Percentiles rank a stretch among this genome's conserved stretches.
Evolutionary conservation across 1,284 basidiomycete genomes (phyloP).

Genomic region (Ustilago loliicola): DNA sequence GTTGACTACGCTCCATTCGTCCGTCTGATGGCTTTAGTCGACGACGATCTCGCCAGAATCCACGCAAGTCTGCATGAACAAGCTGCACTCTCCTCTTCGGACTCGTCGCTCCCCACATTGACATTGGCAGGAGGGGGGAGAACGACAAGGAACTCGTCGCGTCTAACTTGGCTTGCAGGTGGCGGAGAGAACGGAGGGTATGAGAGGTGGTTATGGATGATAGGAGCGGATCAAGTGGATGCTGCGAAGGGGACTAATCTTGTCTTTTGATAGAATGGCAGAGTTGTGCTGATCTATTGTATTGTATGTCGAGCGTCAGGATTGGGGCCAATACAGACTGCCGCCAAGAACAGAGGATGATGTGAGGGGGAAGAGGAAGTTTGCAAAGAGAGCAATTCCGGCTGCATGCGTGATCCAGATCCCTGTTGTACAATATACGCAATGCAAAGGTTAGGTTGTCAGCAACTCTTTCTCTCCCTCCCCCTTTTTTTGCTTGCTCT

Average conservation of each 20-base stretch:
- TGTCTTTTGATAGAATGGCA: background rate
- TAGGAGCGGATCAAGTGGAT: conserved; percentile 11
- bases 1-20: conserved; percentile 80
- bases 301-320: conserved; percentile 2
- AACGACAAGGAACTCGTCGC: conserved; percentile 25
- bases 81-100: conserved; percentile 3
- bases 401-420: conserved; percentile 74
- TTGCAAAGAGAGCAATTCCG: conserved; percentile 74
- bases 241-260: conserved; percentile 21
- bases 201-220: conserved; percentile 21
- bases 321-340: conserved; percentile 48
- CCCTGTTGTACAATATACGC: conserved; percentile 66
- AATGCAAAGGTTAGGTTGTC: background rate
- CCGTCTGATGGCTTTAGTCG: conserved; percentile 77
- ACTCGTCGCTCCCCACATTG: background rate
- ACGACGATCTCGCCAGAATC: conserved; percentile 74
- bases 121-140: conserved; percentile 12
- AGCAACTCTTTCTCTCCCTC: background rate
- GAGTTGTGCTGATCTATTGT: background rate
- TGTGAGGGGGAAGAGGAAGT: conserved; percentile 53
- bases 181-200: conserved; percentile 7
- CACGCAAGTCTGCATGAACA: conserved; percentile 12
- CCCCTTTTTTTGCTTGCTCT: background rate
- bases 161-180: conserved; percentile 14
- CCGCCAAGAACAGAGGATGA: conserved; percentile 31